Base-by-base conservation (phyloP, 352 stramenopile species). In the Globisporangium nunn region DNA sequence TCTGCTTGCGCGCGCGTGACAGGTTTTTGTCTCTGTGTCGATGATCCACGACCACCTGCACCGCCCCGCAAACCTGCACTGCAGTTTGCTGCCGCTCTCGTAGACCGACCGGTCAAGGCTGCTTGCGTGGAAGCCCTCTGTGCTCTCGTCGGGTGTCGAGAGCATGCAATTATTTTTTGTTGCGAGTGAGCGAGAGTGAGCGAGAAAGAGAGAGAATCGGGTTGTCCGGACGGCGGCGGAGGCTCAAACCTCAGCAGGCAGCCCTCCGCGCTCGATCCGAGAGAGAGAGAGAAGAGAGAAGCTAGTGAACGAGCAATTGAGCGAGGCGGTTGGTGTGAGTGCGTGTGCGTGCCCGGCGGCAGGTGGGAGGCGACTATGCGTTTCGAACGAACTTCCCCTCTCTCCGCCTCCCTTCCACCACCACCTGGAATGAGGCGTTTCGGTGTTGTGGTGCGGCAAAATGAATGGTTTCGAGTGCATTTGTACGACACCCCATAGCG, bases 11-110 rank as follows among this genome's bases (percentile, higher is more conserved):
- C 39, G 14, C 28, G 15, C 31, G 7, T 18, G 7, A 18, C 33
- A 88, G 78, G 78, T 91, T 41, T 91, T 89, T 64, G 81, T 91
- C 15, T 91, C 81, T 5, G 78, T 91, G 48, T 85, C 81, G n/a
- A 85, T 91, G 73, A 82, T 91, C 51, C 77, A 88, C 63, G 81
- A 91, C 62, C 74, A 68, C 40, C 72, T 88, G 63, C 76, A 88
- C 54, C 78, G 78, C n/a, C 75, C 81, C 15, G 75, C 78, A 14
- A 89, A 89, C 62, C 61, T 91, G 43, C 81, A 91, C 70, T 91
- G 81, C 75, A 88, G 77, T 53, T 65, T 89, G 35, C 66, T 89
- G 44, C 81, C 81, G 31, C 68, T 91, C 33, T 87, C 78, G 59
- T 91, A 76, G 78, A 67, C 29, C 35, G 35, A 10, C 7, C 35